A percentile compares a stretch with the other conserved stretches of the same genome.
These are phyloP conservation scores for Lippia alba DNA, from an alignment of 305 asterid species.

Conservation along the genomic window DNA sequence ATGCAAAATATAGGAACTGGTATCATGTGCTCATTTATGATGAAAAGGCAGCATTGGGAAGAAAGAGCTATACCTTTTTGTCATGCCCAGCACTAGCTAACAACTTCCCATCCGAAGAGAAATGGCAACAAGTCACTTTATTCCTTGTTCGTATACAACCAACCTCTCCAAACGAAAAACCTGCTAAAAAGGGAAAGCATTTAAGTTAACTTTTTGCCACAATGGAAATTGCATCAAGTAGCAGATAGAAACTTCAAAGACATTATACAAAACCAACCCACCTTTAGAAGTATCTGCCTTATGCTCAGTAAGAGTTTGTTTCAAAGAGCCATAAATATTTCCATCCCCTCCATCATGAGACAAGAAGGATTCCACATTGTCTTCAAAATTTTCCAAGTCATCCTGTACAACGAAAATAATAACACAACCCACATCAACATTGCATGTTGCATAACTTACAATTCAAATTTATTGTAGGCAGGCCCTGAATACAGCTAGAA, in stretches of 20 bases:
- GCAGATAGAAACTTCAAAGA: conserved; percentile 18
- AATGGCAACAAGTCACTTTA: conserved; percentile 96
- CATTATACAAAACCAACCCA: conserved; percentile 39
- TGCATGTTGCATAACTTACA: conserved; percentile 20
- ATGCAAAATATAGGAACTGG: conserved; percentile 19
- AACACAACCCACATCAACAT: not conserved
- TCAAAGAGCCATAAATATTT: conserved; percentile 75
- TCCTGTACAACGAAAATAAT: conserved; percentile 55
- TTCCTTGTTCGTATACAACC: conserved; percentile 90
- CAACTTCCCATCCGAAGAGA: conserved; percentile 96
- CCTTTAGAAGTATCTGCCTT: conserved; percentile 87
- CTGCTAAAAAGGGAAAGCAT: conserved; percentile 43
- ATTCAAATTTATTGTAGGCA: conserved; percentile 12
- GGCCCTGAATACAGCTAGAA: conserved; percentile 14
- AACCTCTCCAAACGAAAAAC: conserved; percentile 92
- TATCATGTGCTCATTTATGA: not conserved
- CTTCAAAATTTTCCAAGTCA: conserved; percentile 86
- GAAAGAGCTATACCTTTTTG: conserved; percentile 47
- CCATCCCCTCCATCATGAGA: conserved; percentile 87
- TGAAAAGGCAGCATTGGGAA: not conserved
- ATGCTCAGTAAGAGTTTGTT: conserved; percentile 74
- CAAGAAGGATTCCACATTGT: conserved; percentile 80
- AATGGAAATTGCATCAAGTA: conserved; percentile 30
- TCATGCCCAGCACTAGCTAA: conserved; percentile 99
- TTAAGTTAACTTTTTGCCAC: conserved; percentile 1